phyloP scores from a whole-genome alignment of 208 protist genomes.

The Blechomonas ayalai region DNA sequence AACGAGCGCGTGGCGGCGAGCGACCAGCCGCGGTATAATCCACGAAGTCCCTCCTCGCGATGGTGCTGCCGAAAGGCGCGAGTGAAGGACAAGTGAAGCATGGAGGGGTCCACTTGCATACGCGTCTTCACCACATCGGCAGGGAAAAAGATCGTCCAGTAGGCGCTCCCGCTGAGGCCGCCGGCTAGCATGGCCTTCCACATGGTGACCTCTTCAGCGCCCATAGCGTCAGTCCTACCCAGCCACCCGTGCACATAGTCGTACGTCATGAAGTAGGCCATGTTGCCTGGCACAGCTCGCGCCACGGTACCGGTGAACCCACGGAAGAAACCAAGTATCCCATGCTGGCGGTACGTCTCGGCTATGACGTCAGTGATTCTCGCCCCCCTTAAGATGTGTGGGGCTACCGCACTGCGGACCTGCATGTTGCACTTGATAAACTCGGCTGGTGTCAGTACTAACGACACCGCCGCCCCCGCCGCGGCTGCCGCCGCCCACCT shows the following conservation, averaged over 20 bases:
- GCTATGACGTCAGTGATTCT: conserved; percentile 4
- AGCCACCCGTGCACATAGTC: conserved; percentile 32
- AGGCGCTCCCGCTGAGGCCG: conserved; percentile 61
- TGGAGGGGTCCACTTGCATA: conserved; percentile 66
- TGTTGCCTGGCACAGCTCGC: conserved; percentile 66
- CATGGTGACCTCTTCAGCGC: conserved; percentile 27
- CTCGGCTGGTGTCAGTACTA: conserved; percentile 65
- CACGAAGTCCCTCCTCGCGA: conserved; percentile 39
- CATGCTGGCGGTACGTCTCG: conserved; percentile 5
- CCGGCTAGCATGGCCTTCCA: conserved; percentile 66
- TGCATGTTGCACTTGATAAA: conserved; percentile 68
- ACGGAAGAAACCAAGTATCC: conserved; percentile 44
- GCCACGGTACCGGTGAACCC: conserved; percentile 49
- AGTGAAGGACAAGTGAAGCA: conserved; percentile 13
- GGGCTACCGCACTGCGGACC: conserved; percentile 13
- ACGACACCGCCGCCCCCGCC: conserved; percentile 43
- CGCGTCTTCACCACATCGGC: conserved; percentile 85
- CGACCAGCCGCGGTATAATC: conserved; percentile 69
- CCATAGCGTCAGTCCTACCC: conserved; percentile 4
- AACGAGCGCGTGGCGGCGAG: conserved; percentile 74
- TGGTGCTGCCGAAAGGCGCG: conserved; percentile 32
- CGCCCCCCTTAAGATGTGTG: conserved; percentile 4
- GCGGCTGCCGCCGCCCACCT: conserved; percentile 19
- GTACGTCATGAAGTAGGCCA: conserved; percentile 74
- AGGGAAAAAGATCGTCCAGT: conserved; percentile 82